Conservation (phyloP, 306 rosid genomes). For the apple (Malus domestica) region DNA sequence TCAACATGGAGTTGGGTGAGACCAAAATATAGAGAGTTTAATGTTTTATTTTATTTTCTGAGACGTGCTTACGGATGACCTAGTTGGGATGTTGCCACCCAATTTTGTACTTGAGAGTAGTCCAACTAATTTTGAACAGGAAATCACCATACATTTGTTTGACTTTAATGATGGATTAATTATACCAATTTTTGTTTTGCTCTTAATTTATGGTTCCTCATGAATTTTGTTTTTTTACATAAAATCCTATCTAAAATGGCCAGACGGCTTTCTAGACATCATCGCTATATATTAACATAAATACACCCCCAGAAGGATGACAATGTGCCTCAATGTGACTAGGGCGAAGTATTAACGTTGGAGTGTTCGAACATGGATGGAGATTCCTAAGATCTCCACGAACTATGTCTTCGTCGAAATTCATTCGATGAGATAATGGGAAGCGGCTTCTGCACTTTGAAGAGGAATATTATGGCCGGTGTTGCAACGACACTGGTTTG, state of each 20-base stretch:
- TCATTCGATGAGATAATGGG: not conserved
- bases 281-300: not conserved
- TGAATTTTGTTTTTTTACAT: not conserved
- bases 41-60: no score
- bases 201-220: not conserved
- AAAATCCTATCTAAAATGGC: not conserved
- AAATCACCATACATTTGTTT: not conserved
- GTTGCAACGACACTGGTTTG: constrained; percentile 33
- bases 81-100: not conserved
- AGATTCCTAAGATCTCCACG: not conserved
- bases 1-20: not conserved
- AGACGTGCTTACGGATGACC: not conserved
- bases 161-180: not conserved
- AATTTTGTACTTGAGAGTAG: not conserved
- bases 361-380: constrained; percentile 18
- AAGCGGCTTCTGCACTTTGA: not conserved
- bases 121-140: not conserved
- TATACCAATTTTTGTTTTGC: not conserved
- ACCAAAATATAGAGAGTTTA: not conserved
- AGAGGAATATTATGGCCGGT: constrained; percentile 24
- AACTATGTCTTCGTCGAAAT: not conserved
- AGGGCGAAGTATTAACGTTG: constrained; percentile 7
- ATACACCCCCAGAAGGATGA: not conserved
- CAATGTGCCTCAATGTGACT: not conserved
- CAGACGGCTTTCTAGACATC: constrained; percentile 7